Percentiles rank a stretch among this genome's conserved stretches.
Evolutionary conservation across 1,284 basidiomycete genomes (phyloP).

Genomic region (Veloporphyrellus conicus): DNA sequence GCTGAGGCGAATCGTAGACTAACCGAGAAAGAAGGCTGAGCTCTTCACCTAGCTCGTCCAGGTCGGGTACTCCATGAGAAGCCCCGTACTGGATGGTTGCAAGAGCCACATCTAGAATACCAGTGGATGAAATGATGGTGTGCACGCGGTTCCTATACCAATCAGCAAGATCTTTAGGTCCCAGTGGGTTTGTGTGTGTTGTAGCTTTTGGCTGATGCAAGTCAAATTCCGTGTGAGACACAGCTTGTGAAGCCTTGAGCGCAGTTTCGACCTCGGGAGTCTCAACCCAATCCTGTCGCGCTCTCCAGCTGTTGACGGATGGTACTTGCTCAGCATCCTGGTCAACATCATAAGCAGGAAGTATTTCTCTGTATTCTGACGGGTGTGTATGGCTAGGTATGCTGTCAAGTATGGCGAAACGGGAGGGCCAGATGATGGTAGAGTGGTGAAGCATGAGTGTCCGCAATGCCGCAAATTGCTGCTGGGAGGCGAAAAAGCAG

Average conservation of each 20-base stretch:
- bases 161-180: slow-evolving; percentile 44
- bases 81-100: slow-evolving; percentile 81
- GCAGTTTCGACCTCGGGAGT: slow-evolving; percentile 39
- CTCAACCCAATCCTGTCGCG: slow-evolving; percentile 56
- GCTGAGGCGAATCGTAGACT: slow-evolving; percentile 71
- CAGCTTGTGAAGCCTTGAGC: slow-evolving; percentile 30
- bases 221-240: slow-evolving; percentile 10
- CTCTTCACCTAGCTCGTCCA: slow-evolving; percentile 87
- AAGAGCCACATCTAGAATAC: slow-evolving; percentile 76
- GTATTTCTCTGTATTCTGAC: slow-evolving; percentile 54
- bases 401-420: slow-evolving; percentile 64
- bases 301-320: slow-evolving; percentile 42
- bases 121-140: slow-evolving; percentile 58
- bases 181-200: slow-evolving; percentile 9
- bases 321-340: slow-evolving; percentile 43
- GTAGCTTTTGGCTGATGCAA: slow-evolving; percentile 2
- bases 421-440: slow-evolving; percentile 59
- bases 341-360: slow-evolving; percentile 57
- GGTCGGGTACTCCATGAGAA: slow-evolving; percentile 68
- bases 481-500: slow-evolving; percentile 60
- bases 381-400: slow-evolving; percentile 74
- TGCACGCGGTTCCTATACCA: slow-evolving; percentile 77
- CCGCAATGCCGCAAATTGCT: slow-evolving; percentile 55
- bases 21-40: slow-evolving; percentile 79
- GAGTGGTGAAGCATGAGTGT: slow-evolving; percentile 58